phyloP scores from a whole-genome alignment of 2,329 filamentous ascomycete species.

The Plenodomus biglobosus region DNA sequence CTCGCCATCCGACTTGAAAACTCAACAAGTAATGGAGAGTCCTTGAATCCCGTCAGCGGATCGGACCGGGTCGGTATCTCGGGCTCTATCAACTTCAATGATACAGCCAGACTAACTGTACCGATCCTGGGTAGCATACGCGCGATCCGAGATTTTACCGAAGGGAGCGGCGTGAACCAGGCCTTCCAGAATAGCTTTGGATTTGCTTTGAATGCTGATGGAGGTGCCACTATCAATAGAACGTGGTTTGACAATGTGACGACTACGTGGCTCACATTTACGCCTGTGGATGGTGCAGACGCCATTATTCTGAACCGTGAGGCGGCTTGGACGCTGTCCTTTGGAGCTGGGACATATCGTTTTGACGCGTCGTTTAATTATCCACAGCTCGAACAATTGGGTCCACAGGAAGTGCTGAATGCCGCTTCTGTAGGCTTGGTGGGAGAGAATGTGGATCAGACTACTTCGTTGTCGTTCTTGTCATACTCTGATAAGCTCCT shows the following conservation, averaged over 20 bases:
- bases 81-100: constrained; percentile 59
- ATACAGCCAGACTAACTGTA: constrained; percentile 57
- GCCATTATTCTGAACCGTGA: constrained; percentile 14
- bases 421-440: constrained; percentile 51
- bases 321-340: constrained; percentile 47
- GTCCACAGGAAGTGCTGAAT: constrained; percentile 54
- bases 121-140: constrained; percentile 64
- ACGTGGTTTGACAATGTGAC: constrained; percentile 66
- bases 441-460: constrained; percentile 49
- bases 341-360: constrained; percentile 57
- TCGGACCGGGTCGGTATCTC: constrained; percentile 54
- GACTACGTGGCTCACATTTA: constrained; percentile 56
- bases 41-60: constrained; percentile 52
- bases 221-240: constrained; percentile 54
- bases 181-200: constrained; percentile 58
- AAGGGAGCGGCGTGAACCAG: constrained; percentile 57
- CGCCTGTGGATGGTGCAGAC: constrained; percentile 22
- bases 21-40: constrained; percentile 47
- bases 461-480: constrained; percentile 61
- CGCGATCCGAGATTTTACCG: constrained; percentile 64
- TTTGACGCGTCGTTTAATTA: constrained; percentile 65
- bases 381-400: constrained; percentile 60
- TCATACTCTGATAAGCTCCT: constrained; percentile 65
- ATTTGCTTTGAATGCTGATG: constrained; percentile 44
- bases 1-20: constrained; percentile 58